Evolutionary conservation across 164 flowering plant genomes (phyloP).

Genomic region (Dillenia suffruticosa): DNA sequence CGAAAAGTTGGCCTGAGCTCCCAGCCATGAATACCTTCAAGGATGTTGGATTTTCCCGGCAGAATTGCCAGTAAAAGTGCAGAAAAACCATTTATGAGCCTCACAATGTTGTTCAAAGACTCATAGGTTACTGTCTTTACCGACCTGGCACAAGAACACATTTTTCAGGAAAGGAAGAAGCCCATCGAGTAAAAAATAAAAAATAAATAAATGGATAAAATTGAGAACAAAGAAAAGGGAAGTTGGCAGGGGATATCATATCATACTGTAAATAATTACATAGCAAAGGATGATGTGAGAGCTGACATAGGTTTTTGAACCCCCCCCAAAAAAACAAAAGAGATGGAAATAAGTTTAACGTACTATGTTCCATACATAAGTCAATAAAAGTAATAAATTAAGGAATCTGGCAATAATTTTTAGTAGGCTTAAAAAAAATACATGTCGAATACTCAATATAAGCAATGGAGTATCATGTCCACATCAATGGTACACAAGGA

Average conservation of each 20-base stretch:
- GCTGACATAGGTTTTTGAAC: not conserved
- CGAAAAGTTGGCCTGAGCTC: constrained; percentile 91
- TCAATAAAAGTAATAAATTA: no score
- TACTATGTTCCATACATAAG: no score
- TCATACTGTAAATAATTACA: no score
- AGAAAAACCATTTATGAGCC: constrained; percentile 87
- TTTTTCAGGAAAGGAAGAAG: not conserved
- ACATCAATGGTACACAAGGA: no score
- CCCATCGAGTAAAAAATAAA: not conserved
- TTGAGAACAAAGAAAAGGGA: not conserved
- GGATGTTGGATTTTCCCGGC: constrained; percentile 80
- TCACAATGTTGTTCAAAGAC: constrained; percentile 77
- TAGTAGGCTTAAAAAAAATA: no score
- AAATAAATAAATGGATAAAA: not conserved
- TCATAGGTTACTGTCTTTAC: constrained; percentile 93
- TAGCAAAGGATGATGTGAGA: not conserved
- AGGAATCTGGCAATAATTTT: no score
- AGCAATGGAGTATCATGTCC: no score
- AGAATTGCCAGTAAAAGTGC: constrained; percentile 73
- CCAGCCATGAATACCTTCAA: constrained; percentile 97
- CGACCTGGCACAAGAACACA: constrained; percentile 50
- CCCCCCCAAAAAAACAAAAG: no score
- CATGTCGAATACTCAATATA: no score
- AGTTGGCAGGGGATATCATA: no score
- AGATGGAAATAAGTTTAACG: no score